Evolutionary conservation across 805 yeast genomes (phyloP), one percentile per base, ranked within the genome.

Genomic region (Ogataea pini): DNA sequence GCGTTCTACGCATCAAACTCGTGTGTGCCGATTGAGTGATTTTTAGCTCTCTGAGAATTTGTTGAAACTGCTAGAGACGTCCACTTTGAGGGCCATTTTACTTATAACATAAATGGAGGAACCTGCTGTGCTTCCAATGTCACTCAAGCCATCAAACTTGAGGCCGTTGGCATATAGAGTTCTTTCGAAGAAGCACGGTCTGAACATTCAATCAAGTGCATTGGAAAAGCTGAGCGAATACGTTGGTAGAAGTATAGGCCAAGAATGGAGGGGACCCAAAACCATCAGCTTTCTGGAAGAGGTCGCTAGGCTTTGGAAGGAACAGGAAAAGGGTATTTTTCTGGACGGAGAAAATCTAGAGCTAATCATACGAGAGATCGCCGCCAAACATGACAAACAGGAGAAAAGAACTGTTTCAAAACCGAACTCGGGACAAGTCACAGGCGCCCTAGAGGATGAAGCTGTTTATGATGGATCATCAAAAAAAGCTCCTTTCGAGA

Each of bases 81-180:
- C 7, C 25, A 22, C 25, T 22, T 22, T 6, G 25, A 6, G 25
- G 7, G 5, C 8, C 7, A 22, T 22, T 22, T 22, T 22, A 6
- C 25, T 22, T 17, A 16, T 32, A 4, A 31, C 40, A 36, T 22
- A 16, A 14, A 59, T 61, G 61, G 56, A 52, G 12, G 59, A 64
- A 18, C 76, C 76, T 5, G 72, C 72, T 5, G 80, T 76, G 16
- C 75, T 91, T 10, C 97, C 97, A 0, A 83, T 89, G 2, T 76
- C 77, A 48, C 79, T 92, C 1, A 86, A 83, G 45, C 89, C 97
- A 0, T 80, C 92, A 0, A 87, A 87, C 60, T 71, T 94, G 37
- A 78, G 99, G 38, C 99, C 99, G 1, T 70, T 92, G 42, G 97
- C 97, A 0, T 94, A 91, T 65, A 73, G 99, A 34, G 79, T 92